Base-by-base conservation (phyloP, 2,329 filamentous ascomycete genomes). In the Clarireedia homoeocarpa region DNA sequence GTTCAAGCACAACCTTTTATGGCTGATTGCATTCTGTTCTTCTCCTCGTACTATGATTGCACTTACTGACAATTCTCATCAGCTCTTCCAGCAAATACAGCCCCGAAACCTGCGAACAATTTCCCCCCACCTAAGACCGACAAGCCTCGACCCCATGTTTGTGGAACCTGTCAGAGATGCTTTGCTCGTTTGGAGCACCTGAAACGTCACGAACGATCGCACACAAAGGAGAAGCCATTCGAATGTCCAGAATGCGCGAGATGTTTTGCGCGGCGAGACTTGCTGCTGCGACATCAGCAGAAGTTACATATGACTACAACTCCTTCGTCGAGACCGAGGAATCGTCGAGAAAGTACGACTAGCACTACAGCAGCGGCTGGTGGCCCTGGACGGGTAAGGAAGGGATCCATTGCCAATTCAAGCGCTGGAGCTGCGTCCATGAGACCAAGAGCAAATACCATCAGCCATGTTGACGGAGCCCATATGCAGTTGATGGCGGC, bases 181-280 rank as follows among this genome's bases (percentile, higher is more conserved):
- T 99, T 99, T 71, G 94, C 94, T 57, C 85, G 94, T 59, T 76
- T 99, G 65, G 94, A 99, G 74, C 94, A 99, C 71, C 76, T 99
- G 63, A 99, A 99, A 76, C 87, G 94, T 59, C 94, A 99, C 73
- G 94, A 97, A 74, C 84, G 94, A 60, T 96, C 91, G n/a, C 91
- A 96, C 71, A 96, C 91, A 46, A 96, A 99, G 54, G 69, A 99
- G 75, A 99, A 99, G 77, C 94, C 94, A 1, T 99, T 99, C 66
- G 91, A 96, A 73, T 99, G 94, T 67, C 89, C 90, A 27, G 90
- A 97, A 71, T 99, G 94, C 73, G 82, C 89, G 39, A 78, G 94
- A 73, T 97, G 94, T 74, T 99, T 99, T 73, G 94, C 94, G 58
- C 84, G 94, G 59, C 84, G 94, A 63, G 94, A 99, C 72, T 74